Percentiles rank a stretch among this genome's conserved stretches.
Conservation (phyloP, 345 rosid genomes). For the Hibiscus syriacus region DNA sequence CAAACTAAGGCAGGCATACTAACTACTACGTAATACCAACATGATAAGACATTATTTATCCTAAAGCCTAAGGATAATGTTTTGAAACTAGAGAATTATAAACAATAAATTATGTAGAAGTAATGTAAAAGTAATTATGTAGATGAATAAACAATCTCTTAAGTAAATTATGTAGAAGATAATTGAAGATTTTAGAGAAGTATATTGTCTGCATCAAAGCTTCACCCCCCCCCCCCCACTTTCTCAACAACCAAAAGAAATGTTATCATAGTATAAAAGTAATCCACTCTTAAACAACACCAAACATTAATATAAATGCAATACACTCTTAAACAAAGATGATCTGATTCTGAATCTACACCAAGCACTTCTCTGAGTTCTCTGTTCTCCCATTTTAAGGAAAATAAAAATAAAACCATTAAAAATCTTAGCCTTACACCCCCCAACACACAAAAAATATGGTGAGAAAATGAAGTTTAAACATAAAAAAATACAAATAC, state of each 20-base stretch:
- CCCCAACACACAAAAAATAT: background rate
- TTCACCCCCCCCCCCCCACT: too few relatives aligned
- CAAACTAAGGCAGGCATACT: background rate
- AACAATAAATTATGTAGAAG: too few relatives aligned
- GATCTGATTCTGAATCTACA: background rate
- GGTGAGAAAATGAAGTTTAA: background rate
- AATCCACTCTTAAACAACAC: background rate
- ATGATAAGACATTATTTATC: background rate
- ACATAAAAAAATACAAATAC: background rate
- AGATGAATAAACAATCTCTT: too few relatives aligned
- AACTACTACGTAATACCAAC: background rate
- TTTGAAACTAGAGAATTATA: too few relatives aligned
- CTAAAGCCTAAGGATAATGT: background rate
- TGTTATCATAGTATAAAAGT: background rate
- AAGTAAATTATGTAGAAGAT: background rate
- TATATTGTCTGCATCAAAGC: background rate
- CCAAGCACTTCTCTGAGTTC: background rate
- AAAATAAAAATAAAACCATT: too few relatives aligned
- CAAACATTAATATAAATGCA: too few relatives aligned
- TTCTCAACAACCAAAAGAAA: background rate
- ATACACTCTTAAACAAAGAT: too few relatives aligned
- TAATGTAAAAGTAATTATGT: too few relatives aligned
- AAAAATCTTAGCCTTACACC: background rate
- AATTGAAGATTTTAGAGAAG: background rate
- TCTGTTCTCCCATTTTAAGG: background rate